Percentiles rank a stretch among this genome's conserved stretches.
These are phyloP conservation scores for Solanum pinnatisectum DNA, from an alignment of 257 asterid genomes.

Conservation along the genomic window DNA sequence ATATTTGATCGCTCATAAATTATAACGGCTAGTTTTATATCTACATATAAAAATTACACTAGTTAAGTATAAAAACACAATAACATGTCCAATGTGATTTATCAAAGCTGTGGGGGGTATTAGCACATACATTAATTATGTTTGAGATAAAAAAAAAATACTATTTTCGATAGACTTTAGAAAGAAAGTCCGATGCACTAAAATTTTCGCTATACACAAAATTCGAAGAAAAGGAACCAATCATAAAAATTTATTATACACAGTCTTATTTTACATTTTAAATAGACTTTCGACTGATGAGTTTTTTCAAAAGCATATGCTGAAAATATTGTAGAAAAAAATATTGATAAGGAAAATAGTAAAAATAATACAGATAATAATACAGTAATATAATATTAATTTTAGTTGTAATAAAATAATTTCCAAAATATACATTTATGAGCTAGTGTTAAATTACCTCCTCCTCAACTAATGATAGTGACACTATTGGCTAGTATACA, in stretches of 20 bases:
- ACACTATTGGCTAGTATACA: background rate
- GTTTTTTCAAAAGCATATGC: background rate
- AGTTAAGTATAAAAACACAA: background rate
- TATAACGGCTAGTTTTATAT: background rate
- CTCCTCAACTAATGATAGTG: background rate
- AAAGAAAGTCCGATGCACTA: no score
- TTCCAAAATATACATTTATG: background rate
- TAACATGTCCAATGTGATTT: accelerated
- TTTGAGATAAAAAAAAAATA: no score
- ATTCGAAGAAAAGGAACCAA: accelerated
- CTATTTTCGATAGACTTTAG: no score
- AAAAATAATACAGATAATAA: background rate
- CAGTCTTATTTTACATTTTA: accelerated
- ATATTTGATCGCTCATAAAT: background rate
- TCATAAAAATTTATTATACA: no score
- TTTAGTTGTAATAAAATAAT: background rate
- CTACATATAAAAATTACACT: background rate
- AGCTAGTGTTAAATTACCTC: background rate
- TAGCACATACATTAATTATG: no score
- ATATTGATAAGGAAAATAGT: background rate
- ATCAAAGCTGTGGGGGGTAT: no score
- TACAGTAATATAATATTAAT: background rate
- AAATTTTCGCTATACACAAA: no score
- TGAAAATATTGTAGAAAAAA: no score
- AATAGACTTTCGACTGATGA: no score